A percentile compares a stretch with the other conserved stretches of the same genome.
phyloP scores from a whole-genome alignment of 208 protist genomes.

The Leishmania major region DNA sequence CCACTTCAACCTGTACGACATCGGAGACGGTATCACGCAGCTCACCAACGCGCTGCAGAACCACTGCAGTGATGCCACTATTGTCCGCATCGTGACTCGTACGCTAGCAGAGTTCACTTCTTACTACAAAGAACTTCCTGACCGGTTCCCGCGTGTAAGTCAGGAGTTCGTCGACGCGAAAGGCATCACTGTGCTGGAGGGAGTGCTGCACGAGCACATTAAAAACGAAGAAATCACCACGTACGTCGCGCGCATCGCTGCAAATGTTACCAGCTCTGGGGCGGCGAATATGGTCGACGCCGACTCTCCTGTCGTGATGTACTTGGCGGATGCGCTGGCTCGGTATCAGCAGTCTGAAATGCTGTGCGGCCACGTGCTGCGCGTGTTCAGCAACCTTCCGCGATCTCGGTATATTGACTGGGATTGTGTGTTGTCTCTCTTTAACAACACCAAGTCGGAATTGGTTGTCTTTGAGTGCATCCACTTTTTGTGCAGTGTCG shows the following conservation, averaged over 20 bases:
- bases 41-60: slow-evolving; percentile 59
- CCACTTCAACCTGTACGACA: slow-evolving; percentile 89
- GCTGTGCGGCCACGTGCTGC: slow-evolving; percentile 77
- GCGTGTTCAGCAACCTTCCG: slow-evolving; percentile 84
- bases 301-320: slow-evolving; percentile 64
- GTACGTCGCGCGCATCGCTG: slow-evolving; percentile 66
- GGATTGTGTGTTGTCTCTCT: slow-evolving; percentile 63
- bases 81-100: slow-evolving; percentile 56
- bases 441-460: slow-evolving; percentile 73
- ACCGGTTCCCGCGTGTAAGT: slow-evolving; percentile 63
- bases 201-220: slow-evolving; percentile 67
- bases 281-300: slow-evolving; percentile 44
- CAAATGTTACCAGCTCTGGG: slow-evolving; percentile 81
- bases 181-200: slow-evolving; percentile 70
- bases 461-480: slow-evolving; percentile 69
- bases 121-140: slow-evolving; percentile 76
- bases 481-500: slow-evolving; percentile 79
- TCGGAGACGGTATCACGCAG: slow-evolving; percentile 85
- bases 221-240: slow-evolving; percentile 74
- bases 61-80: slow-evolving; percentile 51
- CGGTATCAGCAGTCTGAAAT: slow-evolving; percentile 66
- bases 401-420: slow-evolving; percentile 77
- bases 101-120: slow-evolving; percentile 88
- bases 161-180: slow-evolving; percentile 77
- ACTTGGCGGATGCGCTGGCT: slow-evolving; percentile 68